Conservation (phyloP, 1,284 basidiomycete genomes). For the Phellinidium pouzarii region DNA sequence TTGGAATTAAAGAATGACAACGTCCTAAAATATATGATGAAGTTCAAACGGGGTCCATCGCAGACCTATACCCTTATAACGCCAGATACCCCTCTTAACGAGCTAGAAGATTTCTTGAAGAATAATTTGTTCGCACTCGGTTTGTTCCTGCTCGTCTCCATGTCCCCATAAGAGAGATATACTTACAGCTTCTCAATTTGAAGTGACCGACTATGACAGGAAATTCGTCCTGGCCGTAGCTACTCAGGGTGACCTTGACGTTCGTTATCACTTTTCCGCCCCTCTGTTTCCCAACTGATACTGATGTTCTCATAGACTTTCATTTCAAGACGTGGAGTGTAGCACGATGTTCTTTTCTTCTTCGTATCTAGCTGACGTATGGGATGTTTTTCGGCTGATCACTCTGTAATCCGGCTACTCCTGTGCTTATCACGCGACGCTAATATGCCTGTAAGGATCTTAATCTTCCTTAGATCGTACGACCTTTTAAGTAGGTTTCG, state of each 20-base stretch:
- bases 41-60: constrained; percentile 63
- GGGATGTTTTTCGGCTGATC: too few relatives aligned
- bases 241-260: constrained; percentile 73
- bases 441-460: too few relatives aligned
- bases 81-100: constrained; percentile 67
- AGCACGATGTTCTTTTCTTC: too few relatives aligned
- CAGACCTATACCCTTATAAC: constrained; percentile 76
- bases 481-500: too few relatives aligned
- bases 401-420: too few relatives aligned
- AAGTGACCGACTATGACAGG: constrained; percentile 75
- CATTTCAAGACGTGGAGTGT: constrained; percentile 21
- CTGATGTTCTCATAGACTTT: constrained; percentile 20
- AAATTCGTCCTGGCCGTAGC: constrained; percentile 86
- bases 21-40: constrained; percentile 63
- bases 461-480: too few relatives aligned
- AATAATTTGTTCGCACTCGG: constrained; percentile 74
- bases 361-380: too few relatives aligned
- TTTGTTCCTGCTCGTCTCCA: constrained; percentile 27
- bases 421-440: too few relatives aligned
- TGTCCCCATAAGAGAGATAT: constrained; percentile 12
- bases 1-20: constrained; percentile 46
- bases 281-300: neutral
- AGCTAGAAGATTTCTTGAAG: constrained; percentile 69
- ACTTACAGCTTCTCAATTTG: constrained; percentile 3
- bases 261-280: constrained; percentile 25